Percentiles rank a stretch among this genome's conserved stretches.
Conservation (phyloP, 345 rosid genomes). For the Populus alba region DNA sequence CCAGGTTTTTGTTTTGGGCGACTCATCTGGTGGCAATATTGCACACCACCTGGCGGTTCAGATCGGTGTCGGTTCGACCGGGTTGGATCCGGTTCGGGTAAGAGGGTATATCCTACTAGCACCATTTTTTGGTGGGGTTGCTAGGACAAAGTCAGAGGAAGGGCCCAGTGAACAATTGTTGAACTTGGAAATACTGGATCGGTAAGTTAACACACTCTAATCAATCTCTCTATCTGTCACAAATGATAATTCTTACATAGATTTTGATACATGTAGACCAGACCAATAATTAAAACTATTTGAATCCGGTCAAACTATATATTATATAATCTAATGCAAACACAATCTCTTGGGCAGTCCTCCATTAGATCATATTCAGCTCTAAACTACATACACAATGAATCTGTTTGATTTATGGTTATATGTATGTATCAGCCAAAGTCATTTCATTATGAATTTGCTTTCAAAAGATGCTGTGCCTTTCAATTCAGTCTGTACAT, state of each 20-base stretch:
- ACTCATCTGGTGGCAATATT: constrained; percentile 89
- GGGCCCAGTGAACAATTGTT: constrained; percentile 62
- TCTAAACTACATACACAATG: no score
- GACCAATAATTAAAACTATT: background rate
- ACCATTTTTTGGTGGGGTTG: constrained; percentile 85
- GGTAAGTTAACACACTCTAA: constrained; percentile 34
- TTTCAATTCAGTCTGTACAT: no score
- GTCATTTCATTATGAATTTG: background rate
- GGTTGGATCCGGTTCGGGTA: constrained; percentile 54
- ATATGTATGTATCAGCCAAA: no score
- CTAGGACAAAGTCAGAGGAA: constrained; percentile 67
- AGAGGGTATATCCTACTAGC: constrained; percentile 75
- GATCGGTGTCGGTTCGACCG: constrained; percentile 39
- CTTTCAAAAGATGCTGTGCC: no score
- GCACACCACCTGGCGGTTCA: constrained; percentile 74
- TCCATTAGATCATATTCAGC: no score
- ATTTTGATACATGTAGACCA: background rate
- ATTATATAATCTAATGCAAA: background rate
- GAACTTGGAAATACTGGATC: constrained; percentile 68
- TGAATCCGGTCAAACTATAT: background rate
- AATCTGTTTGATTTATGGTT: no score
- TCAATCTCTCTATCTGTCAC: background rate
- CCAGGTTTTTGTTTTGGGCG: constrained; percentile 63
- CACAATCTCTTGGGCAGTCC: background rate
- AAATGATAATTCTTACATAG: background rate